Evolutionary conservation across 2,329 filamentous ascomycete species (phyloP).

Genomic region (Pseudogymnoascus destructans): DNA sequence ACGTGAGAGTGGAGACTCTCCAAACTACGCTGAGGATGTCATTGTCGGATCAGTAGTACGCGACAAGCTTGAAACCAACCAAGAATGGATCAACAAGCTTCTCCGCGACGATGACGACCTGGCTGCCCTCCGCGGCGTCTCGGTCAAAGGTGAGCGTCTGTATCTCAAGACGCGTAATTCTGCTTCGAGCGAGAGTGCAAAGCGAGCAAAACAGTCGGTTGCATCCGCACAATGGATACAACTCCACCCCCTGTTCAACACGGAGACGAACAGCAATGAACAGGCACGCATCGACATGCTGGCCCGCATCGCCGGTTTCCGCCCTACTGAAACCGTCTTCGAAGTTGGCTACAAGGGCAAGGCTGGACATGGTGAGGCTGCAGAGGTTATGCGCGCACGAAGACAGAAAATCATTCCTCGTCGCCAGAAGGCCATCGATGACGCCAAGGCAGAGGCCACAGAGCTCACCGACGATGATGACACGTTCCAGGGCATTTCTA

Average conservation of each 20-base stretch:
- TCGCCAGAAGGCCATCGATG: constrained; percentile 29
- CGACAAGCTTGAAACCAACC: constrained; percentile 58
- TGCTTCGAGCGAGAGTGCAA: constrained; percentile 81
- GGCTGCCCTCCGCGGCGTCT: constrained; percentile 54
- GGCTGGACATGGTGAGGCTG: constrained; percentile 46
- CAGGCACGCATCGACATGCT: constrained; percentile 74
- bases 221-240: constrained; percentile 57
- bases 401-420: constrained; percentile 55
- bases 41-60: constrained; percentile 66
- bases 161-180: constrained; percentile 84
- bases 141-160: constrained; percentile 79
- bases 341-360: constrained; percentile 71
- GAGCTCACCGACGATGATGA: constrained; percentile 26
- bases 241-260: constrained; percentile 68
- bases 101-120: constrained; percentile 67
- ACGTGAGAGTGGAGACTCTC: constrained; percentile 41
- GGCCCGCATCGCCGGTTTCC: constrained; percentile 74
- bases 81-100: constrained; percentile 74
- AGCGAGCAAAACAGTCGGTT: constrained; percentile 68
- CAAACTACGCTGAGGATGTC: constrained; percentile 70
- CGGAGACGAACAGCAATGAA: constrained; percentile 51
- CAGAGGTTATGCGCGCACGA: constrained; percentile 62
- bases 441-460: constrained; percentile 27
- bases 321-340: constrained; percentile 90
- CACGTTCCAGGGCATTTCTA: constrained; percentile 11